Evolutionary conservation across 345 rosid genomes (phyloP), one percentile per base, ranked within the genome.

Genomic region (Eucalyptus tenuipes): DNA sequence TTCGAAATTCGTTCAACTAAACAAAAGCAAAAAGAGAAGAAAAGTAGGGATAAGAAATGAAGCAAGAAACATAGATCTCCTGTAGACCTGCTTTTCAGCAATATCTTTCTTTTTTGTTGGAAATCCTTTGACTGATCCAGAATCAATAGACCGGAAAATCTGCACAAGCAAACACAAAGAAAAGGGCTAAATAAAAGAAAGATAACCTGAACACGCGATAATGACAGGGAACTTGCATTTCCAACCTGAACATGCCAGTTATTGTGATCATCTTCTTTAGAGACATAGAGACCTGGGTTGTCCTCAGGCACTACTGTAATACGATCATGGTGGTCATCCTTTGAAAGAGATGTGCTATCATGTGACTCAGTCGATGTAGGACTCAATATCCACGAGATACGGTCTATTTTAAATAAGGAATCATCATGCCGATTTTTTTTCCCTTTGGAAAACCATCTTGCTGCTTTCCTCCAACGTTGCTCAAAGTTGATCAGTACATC

Each of bases 401-500:
- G 94, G 90, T 93, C 99, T 89, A 96, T 93, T 90, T 94, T 94
- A 85, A 97, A 90, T 92, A 97, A 90, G 88, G 96, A 91, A 92
- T 97, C 99, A 89, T 97, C 98, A 79, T 91, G 92, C 97, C 94
- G 96, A 88, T 91, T 96, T 88, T 92, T 87, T 93, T 91, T 93
- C 75, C 91, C 94, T 92, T 92, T 95, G 13, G 96, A 89, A 92
- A 90, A 89, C 96, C 97, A 96, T 88, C 90, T 93, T 66, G 99
- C 93, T 89, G 98, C 95, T 92, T 93, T 95, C 90, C 93, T 96
- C 99, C 99, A 96, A 66, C 99, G 95, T 93, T 97, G 99, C 94
- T 97, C 99, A 90, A 97, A 97, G 95, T 97, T 97, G 87, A 94
- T 96, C 89, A 97, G 98, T 88, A 95, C 95, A 88, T 97, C 99